Evolutionary conservation across 2,329 filamentous ascomycete species (phyloP).

Genomic region (Fusarium aywerte): DNA sequence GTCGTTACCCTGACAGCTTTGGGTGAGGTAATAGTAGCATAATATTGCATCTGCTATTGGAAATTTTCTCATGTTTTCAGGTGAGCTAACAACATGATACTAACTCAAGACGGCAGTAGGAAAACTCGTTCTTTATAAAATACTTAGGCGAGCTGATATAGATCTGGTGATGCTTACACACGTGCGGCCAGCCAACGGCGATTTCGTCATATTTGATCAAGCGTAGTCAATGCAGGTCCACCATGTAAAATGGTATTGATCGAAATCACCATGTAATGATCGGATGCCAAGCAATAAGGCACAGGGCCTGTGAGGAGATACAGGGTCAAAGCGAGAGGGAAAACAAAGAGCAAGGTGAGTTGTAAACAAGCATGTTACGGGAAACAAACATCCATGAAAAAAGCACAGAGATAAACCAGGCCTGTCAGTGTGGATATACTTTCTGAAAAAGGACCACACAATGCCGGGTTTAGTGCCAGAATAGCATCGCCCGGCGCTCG

Average conservation of each 20-base stretch:
- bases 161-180: background rate
- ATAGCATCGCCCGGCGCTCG: slow-evolving; percentile 43
- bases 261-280: slow-evolving; percentile 1
- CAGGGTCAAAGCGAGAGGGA: slow-evolving; percentile 17
- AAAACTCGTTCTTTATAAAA: background rate
- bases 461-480: slow-evolving; percentile 42
- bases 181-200: slow-evolving; percentile 14
- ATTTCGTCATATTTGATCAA: slow-evolving; percentile 22
- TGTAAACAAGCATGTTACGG: slow-evolving; percentile 13
- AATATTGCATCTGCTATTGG: background rate
- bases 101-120: slow-evolving; percentile 1
- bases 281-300: slow-evolving; percentile 4
- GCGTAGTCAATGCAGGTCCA: slow-evolving; percentile 22
- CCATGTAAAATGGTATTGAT: slow-evolving; percentile 9
- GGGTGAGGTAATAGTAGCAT: background rate
- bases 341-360: slow-evolving; percentile 11
- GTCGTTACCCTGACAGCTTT: background rate
- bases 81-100: background rate
- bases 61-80: background rate
- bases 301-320: slow-evolving; percentile 10
- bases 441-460: slow-evolving; percentile 16
- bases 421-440: slow-evolving; percentile 31
- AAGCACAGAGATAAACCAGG: slow-evolving; percentile 2
- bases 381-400: slow-evolving; percentile 27
- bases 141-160: slow-evolving; percentile 10